These are phyloP conservation scores for Coprinellus micaceus DNA, from an alignment of 768 basidiomycete species.

Conservation along the genomic window DNA sequence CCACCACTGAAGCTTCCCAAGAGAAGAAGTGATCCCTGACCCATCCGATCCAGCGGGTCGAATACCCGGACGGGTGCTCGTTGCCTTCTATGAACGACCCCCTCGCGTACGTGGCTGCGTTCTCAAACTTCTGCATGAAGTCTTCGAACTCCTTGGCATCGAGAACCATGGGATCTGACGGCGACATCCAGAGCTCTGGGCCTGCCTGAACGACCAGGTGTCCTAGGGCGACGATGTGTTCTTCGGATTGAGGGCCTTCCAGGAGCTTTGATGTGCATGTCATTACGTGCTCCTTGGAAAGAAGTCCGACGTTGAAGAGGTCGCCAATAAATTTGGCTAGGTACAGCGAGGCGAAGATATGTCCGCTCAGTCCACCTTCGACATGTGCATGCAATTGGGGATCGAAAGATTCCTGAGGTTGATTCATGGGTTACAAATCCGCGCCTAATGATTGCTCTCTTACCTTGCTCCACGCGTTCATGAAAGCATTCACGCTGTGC, in stretches of 20 bases:
- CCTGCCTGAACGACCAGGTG: slow-evolving; percentile 1
- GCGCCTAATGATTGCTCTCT: too few relatives aligned
- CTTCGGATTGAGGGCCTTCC: neutral
- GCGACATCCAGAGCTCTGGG: slow-evolving; percentile 3
- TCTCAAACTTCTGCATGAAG: neutral
- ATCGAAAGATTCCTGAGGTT: neutral
- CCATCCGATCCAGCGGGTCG: neutral
- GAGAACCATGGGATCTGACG: neutral
- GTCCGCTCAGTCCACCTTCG: neutral
- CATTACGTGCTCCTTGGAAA: neutral
- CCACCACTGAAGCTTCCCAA: neutral
- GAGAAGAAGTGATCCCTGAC: neutral
- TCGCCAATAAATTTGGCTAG: slow-evolving; percentile 4
- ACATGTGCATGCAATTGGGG: neutral
- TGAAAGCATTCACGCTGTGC: neutral
- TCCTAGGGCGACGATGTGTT: slow-evolving; percentile 7
- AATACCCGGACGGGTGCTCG: neutral
- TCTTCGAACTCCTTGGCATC: too few relatives aligned
- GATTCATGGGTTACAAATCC: neutral
- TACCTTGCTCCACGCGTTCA: slow-evolving; percentile 1
- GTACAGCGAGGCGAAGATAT: neutral
- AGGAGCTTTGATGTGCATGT: neutral
- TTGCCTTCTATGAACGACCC: neutral
- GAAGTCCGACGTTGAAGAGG: neutral
- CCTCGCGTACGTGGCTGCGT: too few relatives aligned